Evolutionary conservation across 352 stramenopile species (phyloP), one percentile per base, ranked within the genome.

Genomic region (Globisporangium canariense): DNA sequence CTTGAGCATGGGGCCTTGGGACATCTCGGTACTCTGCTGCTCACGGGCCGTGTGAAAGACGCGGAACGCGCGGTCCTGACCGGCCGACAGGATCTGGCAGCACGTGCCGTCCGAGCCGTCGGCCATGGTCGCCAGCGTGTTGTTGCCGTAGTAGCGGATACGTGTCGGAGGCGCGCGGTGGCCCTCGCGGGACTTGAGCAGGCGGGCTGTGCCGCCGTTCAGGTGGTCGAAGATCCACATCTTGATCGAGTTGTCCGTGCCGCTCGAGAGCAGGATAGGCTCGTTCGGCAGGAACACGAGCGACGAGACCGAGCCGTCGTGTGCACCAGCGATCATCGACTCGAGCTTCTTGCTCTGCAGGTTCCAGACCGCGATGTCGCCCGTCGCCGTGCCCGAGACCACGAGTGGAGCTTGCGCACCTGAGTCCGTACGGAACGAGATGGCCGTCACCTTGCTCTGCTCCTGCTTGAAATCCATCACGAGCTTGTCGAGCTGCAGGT

Each of bases 211-310:
- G 28, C 80, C 74, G 28, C 79, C 80, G 43, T 96, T 89, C 8
- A 94, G 64, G 32, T 91, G 75, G 74, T 98, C 94, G 41, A 98
- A 98, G 54, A 98, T 96, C 93, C 92, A 98, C 68, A 97, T 77
- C 65, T 97, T 96, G 62, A 98, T 83, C 28, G 86, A 79, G 71
- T 98, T 98, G 76, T 98, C 93, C 4, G 70, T 73, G 22, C 91
- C 88, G 0, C 81, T 81, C 3, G 85, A 97, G 16, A 98, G 68
- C 58, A 98, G 62, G 28, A 98, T 66, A 1, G 93, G 88, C 65
- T 98, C 91, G 59, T 94, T 89, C 3, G 86, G 78, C 46, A 97
- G 69, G 67, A 97, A 97, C 57, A 85, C 62, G 10, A 95, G 74
- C 51, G 78, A 88, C 52, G 79, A 76, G 25, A 98, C 75, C 0